These are phyloP conservation scores for Phytophthora quininea DNA, from an alignment of 352 stramenopile species.

Conservation along the genomic window DNA sequence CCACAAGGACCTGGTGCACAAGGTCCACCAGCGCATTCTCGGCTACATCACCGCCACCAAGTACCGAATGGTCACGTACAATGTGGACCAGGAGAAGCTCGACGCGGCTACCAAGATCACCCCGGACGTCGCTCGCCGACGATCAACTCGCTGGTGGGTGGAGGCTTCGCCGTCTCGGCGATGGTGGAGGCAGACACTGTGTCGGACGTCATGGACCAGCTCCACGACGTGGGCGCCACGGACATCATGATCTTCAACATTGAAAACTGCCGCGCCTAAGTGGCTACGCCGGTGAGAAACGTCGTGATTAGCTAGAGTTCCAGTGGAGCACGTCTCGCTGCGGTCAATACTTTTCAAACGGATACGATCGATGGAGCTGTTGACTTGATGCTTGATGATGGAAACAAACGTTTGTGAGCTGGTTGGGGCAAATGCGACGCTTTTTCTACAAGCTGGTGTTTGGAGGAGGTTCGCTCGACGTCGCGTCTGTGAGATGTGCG, in stretches of 20 bases:
- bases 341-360: slow-evolving; percentile 16
- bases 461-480: too few species aligned
- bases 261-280: slow-evolving; percentile 92
- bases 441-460: too few species aligned
- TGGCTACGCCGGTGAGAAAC: neutral
- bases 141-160: slow-evolving; percentile 90
- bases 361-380: too few species aligned
- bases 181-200: slow-evolving; percentile 93
- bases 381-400: too few species aligned
- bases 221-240: slow-evolving; percentile 94
- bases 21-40: slow-evolving; percentile 94
- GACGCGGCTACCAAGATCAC: slow-evolving; percentile 90
- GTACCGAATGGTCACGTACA: slow-evolving; percentile 99
- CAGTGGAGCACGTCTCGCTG: slow-evolving; percentile 9
- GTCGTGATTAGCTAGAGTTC: slow-evolving; percentile 11
- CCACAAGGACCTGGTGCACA: slow-evolving; percentile 73
- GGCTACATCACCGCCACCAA: slow-evolving; percentile 97
- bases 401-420: too few species aligned
- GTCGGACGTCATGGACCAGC: slow-evolving; percentile 95
- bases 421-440: too few species aligned
- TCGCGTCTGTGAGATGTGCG: neutral
- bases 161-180: slow-evolving; percentile 89
- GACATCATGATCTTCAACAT: slow-evolving; percentile 98
- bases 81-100: slow-evolving; percentile 92
- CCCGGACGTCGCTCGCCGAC: slow-evolving; percentile 94